phyloP scores from a whole-genome alignment of 176 grass and related monocot genomes.

The Avena atlantica region DNA sequence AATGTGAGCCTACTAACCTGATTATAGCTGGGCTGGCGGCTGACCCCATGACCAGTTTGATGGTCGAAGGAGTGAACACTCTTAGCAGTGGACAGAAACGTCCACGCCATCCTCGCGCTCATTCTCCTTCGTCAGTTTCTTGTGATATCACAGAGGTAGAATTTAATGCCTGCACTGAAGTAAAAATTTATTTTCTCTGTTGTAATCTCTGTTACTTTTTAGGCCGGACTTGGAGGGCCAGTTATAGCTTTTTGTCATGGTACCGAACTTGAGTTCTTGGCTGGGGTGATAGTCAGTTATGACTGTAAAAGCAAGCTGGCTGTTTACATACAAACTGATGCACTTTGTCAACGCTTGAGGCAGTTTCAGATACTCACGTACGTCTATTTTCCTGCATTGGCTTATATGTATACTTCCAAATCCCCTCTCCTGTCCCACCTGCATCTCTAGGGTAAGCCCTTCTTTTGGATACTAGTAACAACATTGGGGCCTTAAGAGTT shows the following conservation, averaged over 20 bases:
- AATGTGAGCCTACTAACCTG: constrained; percentile 1
- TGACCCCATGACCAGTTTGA: not conserved
- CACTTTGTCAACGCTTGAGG: not conserved
- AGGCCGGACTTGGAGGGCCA: constrained; percentile 4
- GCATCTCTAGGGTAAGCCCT: not conserved
- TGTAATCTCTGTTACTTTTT: not conserved
- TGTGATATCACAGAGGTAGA: constrained; percentile 1
- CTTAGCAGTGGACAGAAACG: not conserved
- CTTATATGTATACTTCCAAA: not conserved
- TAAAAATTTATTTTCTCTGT: not conserved
- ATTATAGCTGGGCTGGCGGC: not conserved
- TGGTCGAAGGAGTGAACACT: not conserved
- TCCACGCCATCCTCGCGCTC: not conserved
- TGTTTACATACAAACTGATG: not conserved
- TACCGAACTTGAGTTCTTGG: not conserved
- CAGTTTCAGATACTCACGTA: constrained; percentile 9
- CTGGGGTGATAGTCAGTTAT: not conserved
- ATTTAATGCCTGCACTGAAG: not conserved
- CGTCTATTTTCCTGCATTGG: not conserved
- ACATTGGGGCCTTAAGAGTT: not conserved
- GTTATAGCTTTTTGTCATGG: not conserved
- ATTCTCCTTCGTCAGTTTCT: not conserved
- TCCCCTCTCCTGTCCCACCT: not conserved
- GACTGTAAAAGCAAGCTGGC: not conserved
- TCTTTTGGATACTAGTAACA: not conserved